Conservation (phyloP, 192 early-diverging fungal genomes). For the Glomus cerebriforme region DNA sequence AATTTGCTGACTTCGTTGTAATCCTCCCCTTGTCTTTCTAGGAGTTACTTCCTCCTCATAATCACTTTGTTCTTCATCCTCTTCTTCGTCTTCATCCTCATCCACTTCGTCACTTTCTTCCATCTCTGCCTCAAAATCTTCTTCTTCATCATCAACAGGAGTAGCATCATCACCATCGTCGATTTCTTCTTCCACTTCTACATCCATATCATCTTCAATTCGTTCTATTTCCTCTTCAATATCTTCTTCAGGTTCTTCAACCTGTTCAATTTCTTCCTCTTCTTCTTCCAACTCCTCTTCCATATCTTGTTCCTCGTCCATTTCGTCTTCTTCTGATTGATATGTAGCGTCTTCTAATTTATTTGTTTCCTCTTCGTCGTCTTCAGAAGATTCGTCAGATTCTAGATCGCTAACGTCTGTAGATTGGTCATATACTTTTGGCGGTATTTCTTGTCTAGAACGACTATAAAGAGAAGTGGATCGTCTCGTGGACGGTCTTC, state of each 20-base stretch:
- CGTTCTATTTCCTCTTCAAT: constrained; percentile 38
- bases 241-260: constrained; percentile 24
- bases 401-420: constrained; percentile 14
- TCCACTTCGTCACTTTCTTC: constrained; percentile 37
- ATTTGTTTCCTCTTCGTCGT: constrained; percentile 8
- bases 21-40: constrained; percentile 35
- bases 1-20: not conserved
- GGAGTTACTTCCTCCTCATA: constrained; percentile 5
- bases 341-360: constrained; percentile 25
- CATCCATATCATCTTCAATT: constrained; percentile 30
- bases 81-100: constrained; percentile 39
- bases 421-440: not conserved
- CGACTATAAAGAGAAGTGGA: not conserved
- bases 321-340: constrained; percentile 31
- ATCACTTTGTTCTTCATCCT: constrained; percentile 22
- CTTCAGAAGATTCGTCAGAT: not conserved
- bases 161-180: constrained; percentile 32
- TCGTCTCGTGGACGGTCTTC: not conserved
- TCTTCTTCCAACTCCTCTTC: constrained; percentile 43
- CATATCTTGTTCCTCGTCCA: constrained; percentile 38
- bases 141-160: constrained; percentile 31
- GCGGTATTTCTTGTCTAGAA: not conserved
- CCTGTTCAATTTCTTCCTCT: constrained; percentile 31
- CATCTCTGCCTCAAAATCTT: constrained; percentile 32
- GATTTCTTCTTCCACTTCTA: constrained; percentile 31